Conservation (phyloP, 2,329 filamentous ascomycete genomes). For the Colletotrichum tofieldiae region DNA sequence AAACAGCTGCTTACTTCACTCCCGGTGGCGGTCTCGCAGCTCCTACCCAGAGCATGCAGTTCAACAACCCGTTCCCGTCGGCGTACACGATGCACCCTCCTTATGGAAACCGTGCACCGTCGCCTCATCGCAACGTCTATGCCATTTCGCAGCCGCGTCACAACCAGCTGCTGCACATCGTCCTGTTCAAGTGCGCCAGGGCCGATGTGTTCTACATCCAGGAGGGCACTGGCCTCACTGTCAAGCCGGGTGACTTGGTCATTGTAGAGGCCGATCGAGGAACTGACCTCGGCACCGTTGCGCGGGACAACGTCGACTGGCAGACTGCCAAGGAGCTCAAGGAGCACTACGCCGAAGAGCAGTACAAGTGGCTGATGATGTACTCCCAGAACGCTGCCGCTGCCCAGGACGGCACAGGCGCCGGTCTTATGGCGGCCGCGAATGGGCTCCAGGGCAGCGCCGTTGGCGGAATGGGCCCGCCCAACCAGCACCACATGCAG, state of each 20-base stretch:
- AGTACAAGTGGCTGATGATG: conserved; percentile 99
- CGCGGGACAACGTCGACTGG: conserved; percentile 89
- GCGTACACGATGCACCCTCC: conserved; percentile 62
- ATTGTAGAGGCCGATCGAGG: conserved; percentile 98
- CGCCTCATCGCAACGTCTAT: conserved; percentile 75
- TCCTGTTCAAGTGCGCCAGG: conserved; percentile 95
- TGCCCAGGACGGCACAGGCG: conserved; percentile 72
- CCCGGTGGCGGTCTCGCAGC: conserved; percentile 50
- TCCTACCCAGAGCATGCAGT: conserved; percentile 56
- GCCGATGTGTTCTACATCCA: conserved; percentile 98
- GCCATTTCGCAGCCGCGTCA: conserved; percentile 73
- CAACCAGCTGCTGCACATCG: conserved; percentile 85
- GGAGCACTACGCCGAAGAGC: conserved; percentile 92
- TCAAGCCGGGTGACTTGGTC: conserved; percentile 93
- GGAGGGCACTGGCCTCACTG: conserved; percentile 91
- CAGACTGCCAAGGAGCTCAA: conserved; percentile 90
- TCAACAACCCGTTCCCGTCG: conserved; percentile 61
- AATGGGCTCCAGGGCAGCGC: conserved; percentile 78
- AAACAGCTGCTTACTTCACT: conserved; percentile 57
- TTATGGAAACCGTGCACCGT: conserved; percentile 68
- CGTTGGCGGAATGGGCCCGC: conserved; percentile 84
- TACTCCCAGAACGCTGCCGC: conserved; percentile 86
- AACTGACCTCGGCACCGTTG: conserved; percentile 94
- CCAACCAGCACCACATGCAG: conserved; percentile 80
- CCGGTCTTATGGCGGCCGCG: conserved; percentile 75